Evolutionary conservation across 2,329 filamentous ascomycete genomes (phyloP).

Genomic region (Cytospora leucostoma): DNA sequence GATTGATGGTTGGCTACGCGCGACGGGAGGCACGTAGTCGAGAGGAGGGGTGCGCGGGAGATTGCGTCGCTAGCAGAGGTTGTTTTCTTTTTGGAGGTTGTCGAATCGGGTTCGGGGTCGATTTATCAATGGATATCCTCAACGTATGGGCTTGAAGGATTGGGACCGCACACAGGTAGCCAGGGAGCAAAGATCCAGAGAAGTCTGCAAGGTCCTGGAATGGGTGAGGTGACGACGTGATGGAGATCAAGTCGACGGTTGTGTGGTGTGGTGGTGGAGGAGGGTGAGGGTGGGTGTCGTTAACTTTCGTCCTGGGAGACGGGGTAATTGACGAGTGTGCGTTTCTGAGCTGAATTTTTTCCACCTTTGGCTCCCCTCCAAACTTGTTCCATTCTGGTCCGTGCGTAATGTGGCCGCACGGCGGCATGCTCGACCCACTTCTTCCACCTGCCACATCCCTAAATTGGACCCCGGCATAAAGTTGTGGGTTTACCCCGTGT

Average conservation of each 20-base stretch:
- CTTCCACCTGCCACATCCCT: not conserved
- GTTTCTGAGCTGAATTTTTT: constrained; percentile 3
- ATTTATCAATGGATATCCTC: not conserved
- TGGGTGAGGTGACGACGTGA: not conserved
- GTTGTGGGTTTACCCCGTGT: not conserved
- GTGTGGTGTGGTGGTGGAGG: not conserved
- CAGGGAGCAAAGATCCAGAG: not conserved
- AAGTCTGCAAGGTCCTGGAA: not conserved
- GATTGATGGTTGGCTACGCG: constrained; percentile 45
- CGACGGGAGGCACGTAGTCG: constrained; percentile 40
- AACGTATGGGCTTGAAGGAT: not conserved
- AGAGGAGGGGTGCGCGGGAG: constrained; percentile 11
- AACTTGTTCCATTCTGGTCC: not conserved
- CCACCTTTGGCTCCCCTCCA: not conserved
- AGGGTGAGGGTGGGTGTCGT: not conserved
- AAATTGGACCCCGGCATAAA: not conserved
- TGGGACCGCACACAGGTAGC: not conserved
- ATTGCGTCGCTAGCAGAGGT: constrained; percentile 21
- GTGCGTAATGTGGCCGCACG: not conserved
- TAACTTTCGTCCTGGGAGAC: not conserved
- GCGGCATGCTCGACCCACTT: not conserved
- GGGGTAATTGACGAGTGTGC: constrained; percentile 3
- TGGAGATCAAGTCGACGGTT: not conserved
- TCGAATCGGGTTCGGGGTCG: not conserved
- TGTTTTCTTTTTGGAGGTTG: constrained; percentile 24